phyloP scores from a whole-genome alignment of 768 basidiomycete genomes.

The Postia placenta region DNA sequence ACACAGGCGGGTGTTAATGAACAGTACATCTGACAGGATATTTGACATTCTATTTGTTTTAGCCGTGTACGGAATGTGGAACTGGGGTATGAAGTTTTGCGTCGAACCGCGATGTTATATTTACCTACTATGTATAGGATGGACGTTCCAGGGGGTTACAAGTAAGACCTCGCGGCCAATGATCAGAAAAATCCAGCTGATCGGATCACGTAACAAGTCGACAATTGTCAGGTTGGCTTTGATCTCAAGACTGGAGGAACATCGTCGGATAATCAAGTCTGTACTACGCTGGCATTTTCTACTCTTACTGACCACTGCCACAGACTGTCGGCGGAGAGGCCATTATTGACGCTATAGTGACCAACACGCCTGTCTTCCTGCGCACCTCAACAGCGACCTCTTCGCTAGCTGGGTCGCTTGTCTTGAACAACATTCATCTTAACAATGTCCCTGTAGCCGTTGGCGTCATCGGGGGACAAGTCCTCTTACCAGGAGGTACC shows the following conservation, averaged over 20 bases:
- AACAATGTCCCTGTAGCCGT: slow-evolving; percentile 59
- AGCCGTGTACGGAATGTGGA: slow-evolving; percentile 32
- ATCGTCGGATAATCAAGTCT: slow-evolving; percentile 35
- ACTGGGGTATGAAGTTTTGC: slow-evolving; percentile 45
- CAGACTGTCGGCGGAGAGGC: slow-evolving; percentile 53
- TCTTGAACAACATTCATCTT: slow-evolving; percentile 59
- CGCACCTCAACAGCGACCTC: slow-evolving; percentile 42
- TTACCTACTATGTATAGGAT: slow-evolving; percentile 22
- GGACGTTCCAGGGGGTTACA: slow-evolving; percentile 47
- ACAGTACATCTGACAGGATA: slow-evolving; percentile 1
- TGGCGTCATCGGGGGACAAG: slow-evolving; percentile 43
- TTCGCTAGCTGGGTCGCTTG: slow-evolving; percentile 50
- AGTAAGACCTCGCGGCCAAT: slow-evolving; percentile 23
- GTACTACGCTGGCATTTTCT: not conserved
- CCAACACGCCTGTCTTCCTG: slow-evolving; percentile 58
- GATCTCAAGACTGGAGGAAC: slow-evolving; percentile 50
- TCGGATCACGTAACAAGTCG: slow-evolving; percentile 15
- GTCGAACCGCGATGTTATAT: slow-evolving; percentile 33
- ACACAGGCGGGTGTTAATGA: slow-evolving; percentile 27
- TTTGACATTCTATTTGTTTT: slow-evolving; percentile 1
- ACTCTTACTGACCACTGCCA: slow-evolving; percentile 1
- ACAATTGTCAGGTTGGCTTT: slow-evolving; percentile 45
- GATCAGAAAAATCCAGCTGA: not conserved
- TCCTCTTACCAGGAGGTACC: slow-evolving; percentile 54
- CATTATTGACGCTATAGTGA: slow-evolving; percentile 58